Evolutionary conservation across 164 flowering plant species (phyloP), one percentile per base, ranked within the genome.

Genomic region (Stephania cephalantha): DNA sequence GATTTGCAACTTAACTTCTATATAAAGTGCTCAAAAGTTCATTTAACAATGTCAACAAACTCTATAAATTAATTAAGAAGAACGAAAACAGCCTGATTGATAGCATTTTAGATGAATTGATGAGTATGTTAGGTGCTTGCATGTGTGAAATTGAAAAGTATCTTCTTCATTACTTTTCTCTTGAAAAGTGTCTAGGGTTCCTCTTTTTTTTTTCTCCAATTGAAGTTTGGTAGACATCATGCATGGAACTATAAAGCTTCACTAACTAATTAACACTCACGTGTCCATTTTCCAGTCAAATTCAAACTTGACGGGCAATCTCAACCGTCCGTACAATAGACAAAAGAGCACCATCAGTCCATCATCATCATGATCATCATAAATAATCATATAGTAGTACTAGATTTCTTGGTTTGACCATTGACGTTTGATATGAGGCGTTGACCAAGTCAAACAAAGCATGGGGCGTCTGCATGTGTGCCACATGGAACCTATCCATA

Each of bases 151-250:
- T n/a, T n/a, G n/a, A n/a, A 50, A 50, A 50, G 55, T 15, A 50
- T 9, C 55, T 7, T 50, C 55, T 9, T 50, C 12, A 9, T 50
- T 9, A 18, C 64, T n/a, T 58, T 58, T 58, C 4, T 58, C 20
- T 9, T 15, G 42, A 35, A 35, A 35, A 2, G 42, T 18, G 20
- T 58, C 3, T 58, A 58, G 64, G 18, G 13, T 9, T 58, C 15
- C 20, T 58, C 1, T 25, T 25, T 25, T 25, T 25, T 58, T 15
- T 50, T 50, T 50, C 17, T 58, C 5, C 1, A 10, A 58, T 4
- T 58, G 64, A 58, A 58, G 64, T 58, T 58, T 58, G 64, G 64
- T 58, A 58, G 64, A 58, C 20, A n/a, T 58, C 64, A 58, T 58
- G 64, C 64, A 58, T 10, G 64, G 5, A 58, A 12, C n/a, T 13